Percentiles rank a stretch among this genome's conserved stretches.
Conservation (phyloP, 768 basidiomycete genomes). For the Podaxis sp. region DNA sequence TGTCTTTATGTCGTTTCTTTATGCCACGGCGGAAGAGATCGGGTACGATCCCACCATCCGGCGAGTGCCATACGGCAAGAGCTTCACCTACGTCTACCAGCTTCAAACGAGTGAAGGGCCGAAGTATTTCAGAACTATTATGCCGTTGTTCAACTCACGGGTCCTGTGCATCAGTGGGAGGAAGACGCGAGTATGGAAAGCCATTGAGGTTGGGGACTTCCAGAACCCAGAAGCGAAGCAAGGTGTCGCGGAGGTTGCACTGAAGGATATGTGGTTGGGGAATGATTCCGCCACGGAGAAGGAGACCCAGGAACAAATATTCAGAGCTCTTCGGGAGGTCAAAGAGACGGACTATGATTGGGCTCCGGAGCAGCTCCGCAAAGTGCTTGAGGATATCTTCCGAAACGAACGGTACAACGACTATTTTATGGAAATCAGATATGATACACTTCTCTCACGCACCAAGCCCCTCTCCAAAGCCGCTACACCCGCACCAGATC, state of each 20-base stretch:
- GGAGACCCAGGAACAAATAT: conserved; percentile 18
- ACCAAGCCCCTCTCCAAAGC: background rate
- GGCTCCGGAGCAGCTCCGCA: background rate
- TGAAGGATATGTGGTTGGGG: conserved; percentile 23
- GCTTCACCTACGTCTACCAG: background rate
- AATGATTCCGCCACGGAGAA: conserved; percentile 8
- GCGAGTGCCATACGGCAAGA: background rate
- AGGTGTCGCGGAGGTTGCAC: conserved; percentile 2
- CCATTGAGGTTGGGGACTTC: conserved; percentile 1
- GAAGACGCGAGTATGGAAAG: conserved; percentile 16
- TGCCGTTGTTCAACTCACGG: background rate
- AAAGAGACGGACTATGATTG: background rate
- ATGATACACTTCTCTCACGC: background rate
- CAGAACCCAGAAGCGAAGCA: background rate
- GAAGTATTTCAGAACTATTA: background rate
- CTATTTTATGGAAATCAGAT: conserved; percentile 5
- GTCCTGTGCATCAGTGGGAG: conserved; percentile 9
- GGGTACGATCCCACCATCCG: conserved; percentile 11
- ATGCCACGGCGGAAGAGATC: conserved; percentile 4
- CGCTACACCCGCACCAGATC: background rate
- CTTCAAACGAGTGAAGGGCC: background rate
- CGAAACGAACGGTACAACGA: background rate
- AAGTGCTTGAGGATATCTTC: background rate
- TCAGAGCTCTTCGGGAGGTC: conserved; percentile 5
- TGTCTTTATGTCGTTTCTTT: conserved; percentile 5